phyloP scores from a whole-genome alignment of 148 eudicot species.

The Nepenthes mirabilis region DNA sequence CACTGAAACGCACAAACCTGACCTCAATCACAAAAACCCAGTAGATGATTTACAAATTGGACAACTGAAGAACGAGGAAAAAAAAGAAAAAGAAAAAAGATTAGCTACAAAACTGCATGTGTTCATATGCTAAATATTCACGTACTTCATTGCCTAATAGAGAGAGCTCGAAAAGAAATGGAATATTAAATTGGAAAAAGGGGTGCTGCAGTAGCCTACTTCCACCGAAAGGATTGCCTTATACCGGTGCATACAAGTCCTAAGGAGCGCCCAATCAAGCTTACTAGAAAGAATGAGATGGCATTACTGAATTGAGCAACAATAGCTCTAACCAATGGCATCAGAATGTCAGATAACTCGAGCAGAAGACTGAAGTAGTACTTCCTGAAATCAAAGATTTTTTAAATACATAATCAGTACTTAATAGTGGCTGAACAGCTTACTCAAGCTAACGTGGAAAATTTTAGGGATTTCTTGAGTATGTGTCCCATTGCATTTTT shows the following conservation, averaged over 20 bases:
- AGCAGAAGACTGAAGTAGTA: conserved; percentile 86
- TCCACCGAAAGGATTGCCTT: conserved; percentile 72
- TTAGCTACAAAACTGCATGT: too few relatives aligned
- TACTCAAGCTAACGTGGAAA: neutral
- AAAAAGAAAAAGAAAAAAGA: too few relatives aligned
- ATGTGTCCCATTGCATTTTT: neutral
- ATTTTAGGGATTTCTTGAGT: neutral
- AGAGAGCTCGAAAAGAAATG: neutral
- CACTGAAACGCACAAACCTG: too few relatives aligned
- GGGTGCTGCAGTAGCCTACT: conserved; percentile 15
- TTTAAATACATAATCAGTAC: neutral
- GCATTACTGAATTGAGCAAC: conserved; percentile 74
- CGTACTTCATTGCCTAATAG: too few relatives aligned
- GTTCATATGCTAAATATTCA: too few relatives aligned
- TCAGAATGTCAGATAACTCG: conserved; percentile 65
- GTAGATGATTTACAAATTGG: too few relatives aligned
- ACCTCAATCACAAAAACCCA: too few relatives aligned
- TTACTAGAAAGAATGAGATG: conserved; percentile 78
- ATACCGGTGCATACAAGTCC: conserved; percentile 91
- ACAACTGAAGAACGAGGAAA: too few relatives aligned
- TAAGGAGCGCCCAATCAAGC: conserved; percentile 88
- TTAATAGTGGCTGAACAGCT: neutral
- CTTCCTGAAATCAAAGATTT: conserved; percentile 47
- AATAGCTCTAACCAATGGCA: conserved; percentile 60
- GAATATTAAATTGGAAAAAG: neutral